Percentiles rank a stretch among this genome's conserved stretches.
Evolutionary conservation across 2,329 filamentous ascomycete species (phyloP).

Genomic region (Aspergillus costaricaensis): DNA sequence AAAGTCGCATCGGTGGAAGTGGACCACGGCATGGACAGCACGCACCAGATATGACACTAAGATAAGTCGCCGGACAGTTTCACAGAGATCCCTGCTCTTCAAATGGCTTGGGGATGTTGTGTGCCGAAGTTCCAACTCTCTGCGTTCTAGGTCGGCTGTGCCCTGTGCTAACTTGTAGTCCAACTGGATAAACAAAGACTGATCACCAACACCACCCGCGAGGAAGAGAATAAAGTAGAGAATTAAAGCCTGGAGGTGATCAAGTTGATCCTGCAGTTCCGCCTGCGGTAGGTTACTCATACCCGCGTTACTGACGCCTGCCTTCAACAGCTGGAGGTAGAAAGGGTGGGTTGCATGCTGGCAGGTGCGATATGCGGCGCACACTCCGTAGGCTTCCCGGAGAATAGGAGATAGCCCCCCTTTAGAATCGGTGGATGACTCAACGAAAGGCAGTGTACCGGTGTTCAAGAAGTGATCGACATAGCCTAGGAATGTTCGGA

Average conservation of each 20-base stretch:
- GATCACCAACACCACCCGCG: not conserved
- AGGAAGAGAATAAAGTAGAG: not conserved
- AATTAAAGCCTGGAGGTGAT: not conserved
- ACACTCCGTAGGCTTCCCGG: slow-evolving; percentile 3
- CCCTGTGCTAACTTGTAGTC: not conserved
- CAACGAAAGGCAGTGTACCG: not conserved
- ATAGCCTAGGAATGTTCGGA: not conserved
- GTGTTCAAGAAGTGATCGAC: not conserved
- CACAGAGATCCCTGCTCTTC: not conserved
- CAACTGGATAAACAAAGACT: not conserved
- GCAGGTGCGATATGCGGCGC: slow-evolving; percentile 3
- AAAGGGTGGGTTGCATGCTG: not conserved
- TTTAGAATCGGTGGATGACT: not conserved
- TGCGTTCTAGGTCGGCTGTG: slow-evolving; percentile 1
- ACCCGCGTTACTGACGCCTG: not conserved
- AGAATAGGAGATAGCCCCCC: not conserved
- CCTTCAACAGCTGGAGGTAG: not conserved
- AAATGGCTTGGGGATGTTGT: not conserved
- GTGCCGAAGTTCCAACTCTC: not conserved
- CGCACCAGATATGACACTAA: slow-evolving; percentile 9
- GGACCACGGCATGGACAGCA: not conserved
- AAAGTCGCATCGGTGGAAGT: slow-evolving; percentile 3
- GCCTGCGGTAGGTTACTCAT: not conserved
- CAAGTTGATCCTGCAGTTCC: not conserved
- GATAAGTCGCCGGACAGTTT: not conserved